A percentile compares a stretch with the other conserved stretches of the same genome.
These are phyloP conservation scores for Heracleum sosnowskyi DNA, from an alignment of 129 eudicot species.

Conservation along the genomic window DNA sequence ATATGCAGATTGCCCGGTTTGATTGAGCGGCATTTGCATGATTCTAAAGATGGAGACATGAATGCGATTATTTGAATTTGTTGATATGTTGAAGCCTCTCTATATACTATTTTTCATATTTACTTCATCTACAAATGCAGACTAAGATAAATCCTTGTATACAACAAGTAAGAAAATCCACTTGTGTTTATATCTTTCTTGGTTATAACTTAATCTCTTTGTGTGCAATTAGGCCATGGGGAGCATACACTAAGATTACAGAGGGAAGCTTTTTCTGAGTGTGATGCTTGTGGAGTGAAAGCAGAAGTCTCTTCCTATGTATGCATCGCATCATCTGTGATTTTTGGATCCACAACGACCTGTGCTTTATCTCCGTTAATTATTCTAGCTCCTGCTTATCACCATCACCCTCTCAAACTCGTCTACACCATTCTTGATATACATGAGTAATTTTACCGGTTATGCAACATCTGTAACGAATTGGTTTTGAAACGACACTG, in stretches of 20 bases:
- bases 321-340: conserved; percentile 13
- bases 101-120: too few relatives aligned
- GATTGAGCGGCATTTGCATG: too few relatives aligned
- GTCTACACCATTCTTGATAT: neutral
- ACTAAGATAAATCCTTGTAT: too few relatives aligned
- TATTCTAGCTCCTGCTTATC: neutral
- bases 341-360: neutral
- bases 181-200: neutral
- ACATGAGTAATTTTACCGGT: neutral
- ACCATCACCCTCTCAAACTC: conserved; percentile 18
- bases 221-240: too few relatives aligned
- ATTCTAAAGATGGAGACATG: too few relatives aligned
- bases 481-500: neutral
- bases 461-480: too few relatives aligned
- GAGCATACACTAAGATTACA: neutral
- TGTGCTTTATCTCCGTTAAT: neutral
- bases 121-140: too few relatives aligned
- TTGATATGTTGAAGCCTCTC: too few relatives aligned
- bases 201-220: too few relatives aligned
- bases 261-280: neutral
- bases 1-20: too few relatives aligned
- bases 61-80: too few relatives aligned
- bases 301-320: conserved; percentile 11
- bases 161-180: too few relatives aligned
- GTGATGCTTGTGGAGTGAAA: conserved; percentile 19